A percentile compares a stretch with the other conserved stretches of the same genome.
phyloP scores from a whole-genome alignment of 208 protist species.

The Vickermania ingenoplastis region DNA sequence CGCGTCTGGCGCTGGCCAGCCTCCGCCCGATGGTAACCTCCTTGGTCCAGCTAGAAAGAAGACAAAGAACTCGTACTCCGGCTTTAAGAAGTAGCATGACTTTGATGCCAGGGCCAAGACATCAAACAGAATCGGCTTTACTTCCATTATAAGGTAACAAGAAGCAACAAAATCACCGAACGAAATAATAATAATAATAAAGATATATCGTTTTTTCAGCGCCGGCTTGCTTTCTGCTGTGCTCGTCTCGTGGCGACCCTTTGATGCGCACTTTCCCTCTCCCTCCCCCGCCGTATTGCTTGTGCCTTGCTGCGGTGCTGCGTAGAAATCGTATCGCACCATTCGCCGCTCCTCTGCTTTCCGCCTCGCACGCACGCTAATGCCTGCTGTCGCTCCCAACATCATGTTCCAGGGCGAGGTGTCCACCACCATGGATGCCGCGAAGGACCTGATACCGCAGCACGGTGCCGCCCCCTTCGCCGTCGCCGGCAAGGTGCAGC shows the following conservation, averaged over 20 bases:
- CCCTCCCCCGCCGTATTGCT: neutral
- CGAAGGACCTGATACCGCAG: constrained; percentile 17
- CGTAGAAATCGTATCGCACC: too few species aligned
- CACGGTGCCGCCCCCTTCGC: constrained; percentile 18
- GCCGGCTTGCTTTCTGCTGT: too few species aligned
- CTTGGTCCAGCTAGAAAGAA: neutral
- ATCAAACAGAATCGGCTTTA: too few species aligned
- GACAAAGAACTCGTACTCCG: neutral
- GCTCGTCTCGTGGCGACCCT: neutral
- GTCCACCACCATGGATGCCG: constrained; percentile 53
- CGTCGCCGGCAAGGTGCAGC: constrained; percentile 39
- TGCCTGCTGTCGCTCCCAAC: constrained; percentile 1
- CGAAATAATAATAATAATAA: too few species aligned
- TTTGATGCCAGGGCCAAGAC: too few species aligned
- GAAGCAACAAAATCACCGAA: too few species aligned
- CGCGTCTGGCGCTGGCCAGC: too few species aligned
- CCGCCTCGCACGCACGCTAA: neutral
- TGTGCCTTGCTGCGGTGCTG: neutral
- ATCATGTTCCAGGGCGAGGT: constrained; percentile 20
- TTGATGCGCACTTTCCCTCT: neutral
- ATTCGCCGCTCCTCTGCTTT: neutral
- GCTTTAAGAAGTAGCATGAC: too few species aligned
- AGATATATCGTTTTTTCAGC: too few species aligned
- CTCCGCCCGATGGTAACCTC: too few species aligned
- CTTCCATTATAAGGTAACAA: too few species aligned